These are phyloP conservation scores for Cercospora sojina DNA, from an alignment of 2,329 filamentous ascomycete species.

Conservation along the genomic window DNA sequence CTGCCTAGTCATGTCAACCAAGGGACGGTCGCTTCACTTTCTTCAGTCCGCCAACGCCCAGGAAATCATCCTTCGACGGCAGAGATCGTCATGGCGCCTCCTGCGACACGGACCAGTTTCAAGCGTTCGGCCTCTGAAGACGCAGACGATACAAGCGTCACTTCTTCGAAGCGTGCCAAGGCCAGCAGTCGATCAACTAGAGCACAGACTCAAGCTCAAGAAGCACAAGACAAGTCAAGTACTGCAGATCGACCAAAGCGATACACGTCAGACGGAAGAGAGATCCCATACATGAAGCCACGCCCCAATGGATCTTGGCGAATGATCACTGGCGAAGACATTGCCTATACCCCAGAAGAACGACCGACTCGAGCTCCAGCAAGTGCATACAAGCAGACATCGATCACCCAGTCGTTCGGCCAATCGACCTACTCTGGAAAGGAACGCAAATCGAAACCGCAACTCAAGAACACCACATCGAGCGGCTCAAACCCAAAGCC, in stretches of 20 bases:
- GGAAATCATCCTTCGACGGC: not conserved
- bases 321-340: conserved; percentile 9
- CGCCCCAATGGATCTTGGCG: conserved; percentile 7
- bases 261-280: conserved; percentile 8
- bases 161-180: conserved; percentile 15
- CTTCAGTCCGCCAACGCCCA: not conserved
- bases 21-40: not conserved
- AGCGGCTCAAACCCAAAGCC: not conserved
- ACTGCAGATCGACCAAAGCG: not conserved
- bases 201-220: conserved; percentile 2
- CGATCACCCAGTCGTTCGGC: conserved; percentile 6
- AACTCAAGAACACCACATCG: not conserved
- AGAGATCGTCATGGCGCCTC: conserved; percentile 10
- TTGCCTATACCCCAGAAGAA: conserved; percentile 5
- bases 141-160: not conserved
- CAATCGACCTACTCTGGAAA: conserved; percentile 7
- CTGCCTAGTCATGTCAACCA: conserved; percentile 2
- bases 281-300: conserved; percentile 5
- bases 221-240: not conserved
- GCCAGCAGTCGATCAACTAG: conserved; percentile 7
- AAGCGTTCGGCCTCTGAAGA: conserved; percentile 7
- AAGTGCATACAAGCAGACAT: conserved; percentile 8
- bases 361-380: conserved; percentile 2
- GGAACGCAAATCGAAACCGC: not conserved
- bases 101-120: conserved; percentile 2